Percentiles rank a stretch among this genome's conserved stretches.
phyloP scores from a whole-genome alignment of 345 rosid genomes.

The Cardamine occulta region DNA sequence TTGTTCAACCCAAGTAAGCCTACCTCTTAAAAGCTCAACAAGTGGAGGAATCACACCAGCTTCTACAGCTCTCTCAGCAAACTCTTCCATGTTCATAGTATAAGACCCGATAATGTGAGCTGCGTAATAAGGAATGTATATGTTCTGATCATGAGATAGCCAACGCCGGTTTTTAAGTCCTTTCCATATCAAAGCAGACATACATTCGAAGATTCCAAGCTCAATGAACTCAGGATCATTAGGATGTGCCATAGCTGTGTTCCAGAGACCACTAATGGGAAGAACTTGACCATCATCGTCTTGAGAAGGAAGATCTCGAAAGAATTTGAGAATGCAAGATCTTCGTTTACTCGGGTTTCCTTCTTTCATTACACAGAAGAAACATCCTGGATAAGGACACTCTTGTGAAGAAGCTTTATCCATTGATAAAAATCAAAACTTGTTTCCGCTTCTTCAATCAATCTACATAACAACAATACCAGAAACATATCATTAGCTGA shows the following conservation, averaged over 20 bases:
- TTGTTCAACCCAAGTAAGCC: slow-evolving; percentile 98
- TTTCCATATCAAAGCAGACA: slow-evolving; percentile 94
- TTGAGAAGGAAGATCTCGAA: slow-evolving; percentile 91
- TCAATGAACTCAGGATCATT: slow-evolving; percentile 96
- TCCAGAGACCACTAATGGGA: slow-evolving; percentile 99
- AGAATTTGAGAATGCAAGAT: slow-evolving; percentile 87
- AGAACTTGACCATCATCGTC: slow-evolving; percentile 98
- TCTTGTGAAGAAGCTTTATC: slow-evolving; percentile 79
- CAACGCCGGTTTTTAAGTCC: slow-evolving; percentile 94
- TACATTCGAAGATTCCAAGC: slow-evolving; percentile 95
- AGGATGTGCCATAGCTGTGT: slow-evolving; percentile 99
- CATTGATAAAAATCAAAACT: slow-evolving; percentile 47
- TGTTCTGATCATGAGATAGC: slow-evolving; percentile 96
- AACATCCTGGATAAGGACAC: slow-evolving; percentile 99
- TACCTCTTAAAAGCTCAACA: slow-evolving; percentile 91
- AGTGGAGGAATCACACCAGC: slow-evolving; percentile 89
- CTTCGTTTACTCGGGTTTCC: slow-evolving; percentile 95
- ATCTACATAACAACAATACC: slow-evolving; percentile 20
- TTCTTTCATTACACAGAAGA: slow-evolving; percentile 99
- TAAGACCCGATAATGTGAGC: slow-evolving; percentile 99
- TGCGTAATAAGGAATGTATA: slow-evolving; percentile 96
- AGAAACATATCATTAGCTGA: slow-evolving; percentile 23
- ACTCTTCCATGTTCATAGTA: slow-evolving; percentile 99
- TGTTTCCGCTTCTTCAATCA: slow-evolving; percentile 7
- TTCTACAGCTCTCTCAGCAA: slow-evolving; percentile 81